Evolutionary conservation across 2,329 filamentous ascomycete species (phyloP).

Genomic region (Lithohypha guttulata): DNA sequence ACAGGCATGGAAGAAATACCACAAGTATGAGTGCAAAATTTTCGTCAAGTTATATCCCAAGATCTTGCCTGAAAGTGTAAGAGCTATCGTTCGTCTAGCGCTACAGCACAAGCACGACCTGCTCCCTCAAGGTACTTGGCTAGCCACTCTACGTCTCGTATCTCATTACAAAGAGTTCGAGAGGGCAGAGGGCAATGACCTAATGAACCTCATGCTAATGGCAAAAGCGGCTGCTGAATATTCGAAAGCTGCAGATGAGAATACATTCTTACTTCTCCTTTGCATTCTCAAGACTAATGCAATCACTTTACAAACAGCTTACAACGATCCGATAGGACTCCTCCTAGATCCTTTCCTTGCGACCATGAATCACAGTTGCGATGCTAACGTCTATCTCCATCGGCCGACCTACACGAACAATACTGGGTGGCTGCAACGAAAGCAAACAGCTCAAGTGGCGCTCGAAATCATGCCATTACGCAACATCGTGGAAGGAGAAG

Average conservation of each 20-base stretch:
- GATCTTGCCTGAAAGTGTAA: constrained; percentile 44
- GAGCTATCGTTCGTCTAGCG: constrained; percentile 46
- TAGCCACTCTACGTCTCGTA: constrained; percentile 34
- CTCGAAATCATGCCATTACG: constrained; percentile 42
- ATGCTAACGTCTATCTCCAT: constrained; percentile 46
- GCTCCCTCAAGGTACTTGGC: constrained; percentile 32
- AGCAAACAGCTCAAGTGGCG: constrained; percentile 15
- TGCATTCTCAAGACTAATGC: constrained; percentile 14
- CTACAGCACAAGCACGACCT: constrained; percentile 30
- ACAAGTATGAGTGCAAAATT: constrained; percentile 50
- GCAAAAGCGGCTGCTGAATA: constrained; percentile 45
- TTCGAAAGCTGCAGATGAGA: constrained; percentile 35
- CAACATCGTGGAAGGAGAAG: constrained; percentile 43
- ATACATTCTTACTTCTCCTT: constrained; percentile 35
- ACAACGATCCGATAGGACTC: constrained; percentile 49
- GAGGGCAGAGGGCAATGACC: constrained; percentile 30
- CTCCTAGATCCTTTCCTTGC: constrained; percentile 45
- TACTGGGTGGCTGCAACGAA: constrained; percentile 1
- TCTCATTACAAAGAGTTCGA: constrained; percentile 41
- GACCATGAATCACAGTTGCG: constrained; percentile 52
- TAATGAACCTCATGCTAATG: constrained; percentile 42
- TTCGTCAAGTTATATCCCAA: constrained; percentile 36
- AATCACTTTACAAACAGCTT: constrained; percentile 44
- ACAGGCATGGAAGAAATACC: constrained; percentile 47
- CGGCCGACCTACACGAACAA: constrained; percentile 13